Conservation (phyloP, 2,329 filamentous ascomycete species). For the Ophiostoma pallidulum region DNA sequence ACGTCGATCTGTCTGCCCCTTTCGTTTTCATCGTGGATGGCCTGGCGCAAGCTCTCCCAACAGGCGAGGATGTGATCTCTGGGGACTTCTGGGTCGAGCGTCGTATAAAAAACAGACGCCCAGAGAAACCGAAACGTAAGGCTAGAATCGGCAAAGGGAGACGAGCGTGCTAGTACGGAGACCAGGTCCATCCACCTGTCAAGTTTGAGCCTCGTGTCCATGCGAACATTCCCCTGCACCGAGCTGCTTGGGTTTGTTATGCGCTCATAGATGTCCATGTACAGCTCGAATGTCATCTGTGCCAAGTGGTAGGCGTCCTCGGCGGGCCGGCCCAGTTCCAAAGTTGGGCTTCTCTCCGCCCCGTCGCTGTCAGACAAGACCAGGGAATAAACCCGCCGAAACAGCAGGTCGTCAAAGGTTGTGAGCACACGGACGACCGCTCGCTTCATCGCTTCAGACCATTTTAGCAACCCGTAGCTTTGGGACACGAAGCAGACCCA, state of each 20-base stretch:
- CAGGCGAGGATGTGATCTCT: conserved; percentile 48
- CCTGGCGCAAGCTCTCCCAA: conserved; percentile 49
- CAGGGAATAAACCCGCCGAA: conserved; percentile 35
- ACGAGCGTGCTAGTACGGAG: conserved; percentile 33
- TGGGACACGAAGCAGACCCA: conserved; percentile 43
- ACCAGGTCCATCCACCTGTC: conserved; percentile 44
- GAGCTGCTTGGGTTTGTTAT: conserved; percentile 48
- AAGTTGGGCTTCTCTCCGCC: background rate
- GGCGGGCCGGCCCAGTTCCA: background rate
- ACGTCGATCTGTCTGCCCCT: conserved; percentile 35
- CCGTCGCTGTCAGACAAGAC: conserved; percentile 19
- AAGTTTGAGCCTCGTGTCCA: conserved; percentile 41
- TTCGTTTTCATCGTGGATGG: conserved; percentile 29
- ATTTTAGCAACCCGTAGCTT: conserved; percentile 45
- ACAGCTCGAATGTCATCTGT: conserved; percentile 53
- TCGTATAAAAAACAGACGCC: conserved; percentile 45
- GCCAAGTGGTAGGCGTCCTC: conserved; percentile 34
- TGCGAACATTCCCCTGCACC: conserved; percentile 38
- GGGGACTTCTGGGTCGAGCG: conserved; percentile 41
- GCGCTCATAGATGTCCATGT: conserved; percentile 51
- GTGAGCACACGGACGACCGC: conserved; percentile 48
- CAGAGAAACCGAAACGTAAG: conserved; percentile 47
- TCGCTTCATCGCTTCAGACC: conserved; percentile 49
- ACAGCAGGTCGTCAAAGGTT: conserved; percentile 42
- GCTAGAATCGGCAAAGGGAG: conserved; percentile 27